A percentile compares a stretch with the other conserved stretches of the same genome.
These are phyloP conservation scores for Suillus ampliporus DNA, from an alignment of 768 basidiomycete genomes.

Conservation along the genomic window DNA sequence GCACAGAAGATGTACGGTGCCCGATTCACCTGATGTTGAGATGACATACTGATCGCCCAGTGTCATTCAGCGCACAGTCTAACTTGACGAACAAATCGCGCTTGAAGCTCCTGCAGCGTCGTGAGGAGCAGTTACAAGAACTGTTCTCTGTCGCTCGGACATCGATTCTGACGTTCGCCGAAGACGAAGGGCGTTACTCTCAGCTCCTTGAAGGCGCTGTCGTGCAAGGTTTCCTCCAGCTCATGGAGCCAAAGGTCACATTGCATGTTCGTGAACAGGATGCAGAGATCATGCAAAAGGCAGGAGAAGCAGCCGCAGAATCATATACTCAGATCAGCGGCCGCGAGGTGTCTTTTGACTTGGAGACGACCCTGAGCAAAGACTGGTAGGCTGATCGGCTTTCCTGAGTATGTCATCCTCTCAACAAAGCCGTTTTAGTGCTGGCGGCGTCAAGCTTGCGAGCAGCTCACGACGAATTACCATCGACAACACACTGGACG, in stretches of 20 bases:
- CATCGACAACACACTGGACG: constrained; percentile 94
- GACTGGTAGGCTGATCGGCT: constrained; percentile 59
- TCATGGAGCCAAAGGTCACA: constrained; percentile 77
- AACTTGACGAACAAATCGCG: constrained; percentile 97
- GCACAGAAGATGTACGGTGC: constrained; percentile 90
- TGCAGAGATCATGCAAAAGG: constrained; percentile 59
- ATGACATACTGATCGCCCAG: neutral
- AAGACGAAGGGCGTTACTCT: constrained; percentile 71
- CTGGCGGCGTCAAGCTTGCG: constrained; percentile 84
- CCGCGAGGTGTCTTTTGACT: constrained; percentile 57
- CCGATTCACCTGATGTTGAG: neutral
- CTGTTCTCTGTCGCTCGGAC: constrained; percentile 79
- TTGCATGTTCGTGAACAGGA: constrained; percentile 76
- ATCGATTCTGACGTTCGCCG: constrained; percentile 63
- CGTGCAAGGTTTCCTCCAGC: constrained; percentile 82
- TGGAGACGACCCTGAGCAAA: constrained; percentile 66
- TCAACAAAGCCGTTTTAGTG: constrained; percentile 44
- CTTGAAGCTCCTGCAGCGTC: constrained; percentile 83
- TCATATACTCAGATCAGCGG: constrained; percentile 84
- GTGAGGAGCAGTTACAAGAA: constrained; percentile 91
- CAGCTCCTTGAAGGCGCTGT: constrained; percentile 86
- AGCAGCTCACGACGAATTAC: constrained; percentile 80
- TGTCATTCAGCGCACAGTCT: constrained; percentile 76
- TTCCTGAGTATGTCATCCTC: neutral
- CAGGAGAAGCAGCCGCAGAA: constrained; percentile 65